A percentile compares a stretch with the other conserved stretches of the same genome.
Evolutionary conservation across 2,329 filamentous ascomycete genomes (phyloP).

Genomic region (Raffaelea albimanens): DNA sequence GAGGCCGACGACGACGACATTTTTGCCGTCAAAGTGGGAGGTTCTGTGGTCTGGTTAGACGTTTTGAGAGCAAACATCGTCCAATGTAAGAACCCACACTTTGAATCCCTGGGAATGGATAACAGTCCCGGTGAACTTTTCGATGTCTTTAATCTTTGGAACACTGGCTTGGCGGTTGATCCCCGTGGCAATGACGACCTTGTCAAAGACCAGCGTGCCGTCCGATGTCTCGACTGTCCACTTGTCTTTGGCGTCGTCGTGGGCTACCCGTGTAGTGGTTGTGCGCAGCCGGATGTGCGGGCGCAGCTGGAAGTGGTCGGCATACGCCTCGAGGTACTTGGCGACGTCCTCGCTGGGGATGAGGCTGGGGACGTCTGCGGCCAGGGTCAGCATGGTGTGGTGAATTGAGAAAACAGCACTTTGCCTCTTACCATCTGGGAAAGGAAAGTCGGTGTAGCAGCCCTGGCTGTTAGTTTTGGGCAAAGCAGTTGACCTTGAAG

Average conservation of each 20-base stretch:
- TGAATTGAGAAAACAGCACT: neutral
- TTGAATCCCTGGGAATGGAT: conserved; percentile 29
- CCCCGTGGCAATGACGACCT: conserved; percentile 10
- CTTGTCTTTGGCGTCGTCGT: conserved; percentile 6
- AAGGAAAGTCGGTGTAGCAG: conserved; percentile 30
- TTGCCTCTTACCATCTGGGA: conserved; percentile 24
- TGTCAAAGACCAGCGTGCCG: conserved; percentile 4
- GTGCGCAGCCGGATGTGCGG: conserved; percentile 10
- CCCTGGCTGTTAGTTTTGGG: conserved; percentile 19
- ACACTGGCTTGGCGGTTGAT: conserved; percentile 5
- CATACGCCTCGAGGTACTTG: conserved; percentile 29
- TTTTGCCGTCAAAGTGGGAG: conserved; percentile 27
- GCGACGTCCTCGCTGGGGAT: conserved; percentile 15
- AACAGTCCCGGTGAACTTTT: conserved; percentile 18
- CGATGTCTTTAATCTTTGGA: conserved; percentile 7
- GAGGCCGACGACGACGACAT: conserved; percentile 32
- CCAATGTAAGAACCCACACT: conserved; percentile 9
- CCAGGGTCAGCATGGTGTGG: too few relatives aligned
- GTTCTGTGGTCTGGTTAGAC: conserved; percentile 12
- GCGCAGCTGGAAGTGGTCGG: conserved; percentile 9
- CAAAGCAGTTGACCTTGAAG: too few relatives aligned
- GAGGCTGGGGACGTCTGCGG: neutral
- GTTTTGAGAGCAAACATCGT: neutral
- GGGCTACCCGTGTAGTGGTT: conserved; percentile 2
- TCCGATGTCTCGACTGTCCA: conserved; percentile 4